Base-by-base conservation (phyloP, 257 asterid genomes). In the Knoxia roxburghii region DNA sequence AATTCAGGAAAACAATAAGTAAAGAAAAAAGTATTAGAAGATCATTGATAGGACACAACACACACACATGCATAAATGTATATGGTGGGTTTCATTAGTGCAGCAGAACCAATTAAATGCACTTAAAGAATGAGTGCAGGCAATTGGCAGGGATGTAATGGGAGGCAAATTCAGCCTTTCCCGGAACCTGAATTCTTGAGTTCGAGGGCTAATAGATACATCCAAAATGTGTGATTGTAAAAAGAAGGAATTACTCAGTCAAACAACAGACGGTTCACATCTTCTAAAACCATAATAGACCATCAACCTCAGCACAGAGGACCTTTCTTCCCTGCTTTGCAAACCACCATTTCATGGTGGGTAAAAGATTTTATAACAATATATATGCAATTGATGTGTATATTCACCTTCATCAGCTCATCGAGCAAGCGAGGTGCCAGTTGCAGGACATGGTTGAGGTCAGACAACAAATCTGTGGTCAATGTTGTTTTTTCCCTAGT, bases 351-450 rank as follows among this genome's bases (percentile, higher is more conserved):
- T 30, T 57, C 24, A 29, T 6, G 45, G 68, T 33, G 26, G 41
- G 57, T 33, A 27, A 23, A 64, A 5, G 26, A 13, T 45, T 48
- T 29, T n/a, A 20, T 64, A 20, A 46, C 57, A 48, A 29, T n/a
- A 3, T 14, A 4, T 29, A 45, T 27, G 68, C 45, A 48, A 46
- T 48, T 29, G 20, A 27, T 23, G 33, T 9, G 35, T 0, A 43
- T 30, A 48, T 46, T 37, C 56, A 93, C 99, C 96, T 86, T 85
- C 57, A 86, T 61, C 35, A 93, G 87, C 82, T 89, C 99, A 76
- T 90, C 97, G 23, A 93, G 88, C 61, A 93, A 95, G 67, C 85
- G 85, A 72, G 99, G 99, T 1, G 92, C 62, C 61, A 85, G 51
- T 78, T 83, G 94, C 29, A 93, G 85, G 77, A 86, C 74, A 61